Evolutionary conservation across 2,329 filamentous ascomycete species (phyloP).

Genomic region (Endothia cerciana): DNA sequence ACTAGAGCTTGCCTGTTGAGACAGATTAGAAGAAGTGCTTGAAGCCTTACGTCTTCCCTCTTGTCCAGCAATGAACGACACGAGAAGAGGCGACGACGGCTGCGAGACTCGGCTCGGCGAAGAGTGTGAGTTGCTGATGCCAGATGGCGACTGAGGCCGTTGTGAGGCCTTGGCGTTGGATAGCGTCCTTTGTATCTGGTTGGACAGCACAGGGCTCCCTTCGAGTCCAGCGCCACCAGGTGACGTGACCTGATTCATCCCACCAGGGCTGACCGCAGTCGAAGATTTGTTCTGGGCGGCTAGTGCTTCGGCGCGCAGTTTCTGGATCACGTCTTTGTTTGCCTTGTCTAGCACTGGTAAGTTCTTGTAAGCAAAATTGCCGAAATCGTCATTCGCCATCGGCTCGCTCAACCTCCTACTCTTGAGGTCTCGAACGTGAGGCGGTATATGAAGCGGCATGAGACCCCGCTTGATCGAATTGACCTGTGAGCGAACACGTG

Average conservation of each 20-base stretch:
- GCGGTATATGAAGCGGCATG: constrained; percentile 95
- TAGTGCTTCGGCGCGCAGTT: constrained; percentile 88
- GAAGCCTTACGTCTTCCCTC: constrained; percentile 88
- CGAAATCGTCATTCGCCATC: constrained; percentile 87
- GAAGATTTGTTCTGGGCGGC: constrained; percentile 63
- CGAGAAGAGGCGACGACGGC: constrained; percentile 87
- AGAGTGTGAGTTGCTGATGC: constrained; percentile 76
- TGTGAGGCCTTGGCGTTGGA: constrained; percentile 80
- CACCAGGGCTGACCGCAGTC: constrained; percentile 47
- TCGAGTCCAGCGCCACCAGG: constrained; percentile 68
- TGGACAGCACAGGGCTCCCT: constrained; percentile 80
- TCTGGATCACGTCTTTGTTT: constrained; percentile 98
- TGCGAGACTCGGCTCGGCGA: constrained; percentile 83
- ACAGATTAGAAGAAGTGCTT: constrained; percentile 82
- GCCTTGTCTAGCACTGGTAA: constrained; percentile 94
- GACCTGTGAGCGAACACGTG: constrained; percentile 83
- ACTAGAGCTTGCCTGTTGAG: constrained; percentile 68
- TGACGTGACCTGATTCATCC: constrained; percentile 51
- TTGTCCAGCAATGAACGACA: constrained; percentile 89
- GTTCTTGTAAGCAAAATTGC: constrained; percentile 96
- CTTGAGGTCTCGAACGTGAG: constrained; percentile 90
- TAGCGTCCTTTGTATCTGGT: constrained; percentile 78
- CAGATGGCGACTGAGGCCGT: constrained; percentile 84
- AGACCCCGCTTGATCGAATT: constrained; percentile 86
- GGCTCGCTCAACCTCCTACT: constrained; percentile 90